Conservation (phyloP, 495 filamentous ascomycete genomes). For the Aspergillus heteromorphus region DNA sequence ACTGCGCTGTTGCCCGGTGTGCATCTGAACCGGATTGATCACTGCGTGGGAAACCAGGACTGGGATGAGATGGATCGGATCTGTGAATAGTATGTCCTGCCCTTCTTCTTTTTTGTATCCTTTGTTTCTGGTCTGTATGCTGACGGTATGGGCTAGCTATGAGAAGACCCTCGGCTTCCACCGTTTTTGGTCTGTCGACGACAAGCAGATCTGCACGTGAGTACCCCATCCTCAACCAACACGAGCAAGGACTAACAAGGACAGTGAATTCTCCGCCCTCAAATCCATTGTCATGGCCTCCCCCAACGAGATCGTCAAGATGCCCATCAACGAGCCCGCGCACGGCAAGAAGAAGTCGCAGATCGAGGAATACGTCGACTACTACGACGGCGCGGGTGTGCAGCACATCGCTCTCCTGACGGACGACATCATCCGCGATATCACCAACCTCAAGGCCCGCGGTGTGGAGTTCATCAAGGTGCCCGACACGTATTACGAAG, state of each 20-base stretch:
- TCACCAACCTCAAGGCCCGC: conserved; percentile 66
- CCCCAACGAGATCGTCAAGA: conserved; percentile 78
- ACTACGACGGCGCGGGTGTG: conserved; percentile 79
- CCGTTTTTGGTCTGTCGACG: conserved; percentile 92
- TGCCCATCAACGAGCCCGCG: conserved; percentile 96
- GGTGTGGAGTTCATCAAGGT: conserved; percentile 89
- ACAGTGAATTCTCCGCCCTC: conserved; percentile 72
- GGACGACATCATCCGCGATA: conserved; percentile 66
- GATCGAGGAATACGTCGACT: conserved; percentile 89
- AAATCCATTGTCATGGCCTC: conserved; percentile 83
- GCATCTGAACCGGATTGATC: conserved; percentile 70
- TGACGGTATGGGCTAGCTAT: conserved; percentile 49
- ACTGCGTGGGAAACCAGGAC: conserved; percentile 91
- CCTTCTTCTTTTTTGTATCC: not conserved
- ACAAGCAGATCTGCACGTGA: conserved; percentile 73
- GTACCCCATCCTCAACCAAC: conserved; percentile 6
- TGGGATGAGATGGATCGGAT: conserved; percentile 82
- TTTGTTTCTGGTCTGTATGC: not conserved
- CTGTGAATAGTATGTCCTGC: conserved; percentile 61
- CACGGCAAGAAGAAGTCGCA: conserved; percentile 78
- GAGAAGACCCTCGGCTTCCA: conserved; percentile 86
- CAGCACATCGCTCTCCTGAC: conserved; percentile 89
- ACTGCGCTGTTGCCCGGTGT: conserved; percentile 51
- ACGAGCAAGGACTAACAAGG: not conserved
- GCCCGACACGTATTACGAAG: conserved; percentile 75